A percentile compares a stretch with the other conserved stretches of the same genome.
These are phyloP conservation scores for Phytopythium montanum DNA, from an alignment of 352 stramenopile species.

Conservation along the genomic window DNA sequence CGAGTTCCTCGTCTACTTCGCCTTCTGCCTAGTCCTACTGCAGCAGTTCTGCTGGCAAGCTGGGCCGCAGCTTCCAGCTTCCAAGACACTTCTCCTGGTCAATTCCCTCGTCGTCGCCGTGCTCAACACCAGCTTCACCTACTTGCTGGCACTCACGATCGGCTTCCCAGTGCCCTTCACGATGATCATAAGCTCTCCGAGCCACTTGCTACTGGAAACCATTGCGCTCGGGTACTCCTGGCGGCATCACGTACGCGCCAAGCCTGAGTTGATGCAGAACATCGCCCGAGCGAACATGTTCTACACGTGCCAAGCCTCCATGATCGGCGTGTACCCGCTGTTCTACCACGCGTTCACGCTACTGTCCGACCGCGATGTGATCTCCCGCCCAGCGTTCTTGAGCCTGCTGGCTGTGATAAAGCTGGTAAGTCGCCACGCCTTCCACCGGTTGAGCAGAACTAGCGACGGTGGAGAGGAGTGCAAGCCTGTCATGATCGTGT, in stretches of 20 bases:
- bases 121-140: constrained; percentile 6
- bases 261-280: constrained; percentile 4
- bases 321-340: constrained; percentile 20
- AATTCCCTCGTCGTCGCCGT: constrained; percentile 8
- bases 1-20: constrained; percentile 15
- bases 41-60: constrained; percentile 4
- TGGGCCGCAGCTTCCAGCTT: background rate
- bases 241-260: constrained; percentile 6
- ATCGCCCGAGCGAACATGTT: constrained; percentile 13
- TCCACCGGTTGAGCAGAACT: constrained; percentile 9
- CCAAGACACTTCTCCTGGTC: background rate
- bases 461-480: constrained; percentile 8
- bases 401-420: constrained; percentile 28
- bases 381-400: constrained; percentile 5
- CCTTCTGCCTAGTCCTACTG: constrained; percentile 11
- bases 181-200: constrained; percentile 14
- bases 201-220: constrained; percentile 2
- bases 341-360: constrained; percentile 25
- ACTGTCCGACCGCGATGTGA: constrained; percentile 2
- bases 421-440: constrained; percentile 16
- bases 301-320: constrained; percentile 11
- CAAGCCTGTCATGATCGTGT: constrained; percentile 23
- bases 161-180: constrained; percentile 36
- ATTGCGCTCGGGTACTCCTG: constrained; percentile 11
- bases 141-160: constrained; percentile 12